phyloP scores from a whole-genome alignment of 2,329 filamentous ascomycete species.

The Cryphonectria nitschkei region DNA sequence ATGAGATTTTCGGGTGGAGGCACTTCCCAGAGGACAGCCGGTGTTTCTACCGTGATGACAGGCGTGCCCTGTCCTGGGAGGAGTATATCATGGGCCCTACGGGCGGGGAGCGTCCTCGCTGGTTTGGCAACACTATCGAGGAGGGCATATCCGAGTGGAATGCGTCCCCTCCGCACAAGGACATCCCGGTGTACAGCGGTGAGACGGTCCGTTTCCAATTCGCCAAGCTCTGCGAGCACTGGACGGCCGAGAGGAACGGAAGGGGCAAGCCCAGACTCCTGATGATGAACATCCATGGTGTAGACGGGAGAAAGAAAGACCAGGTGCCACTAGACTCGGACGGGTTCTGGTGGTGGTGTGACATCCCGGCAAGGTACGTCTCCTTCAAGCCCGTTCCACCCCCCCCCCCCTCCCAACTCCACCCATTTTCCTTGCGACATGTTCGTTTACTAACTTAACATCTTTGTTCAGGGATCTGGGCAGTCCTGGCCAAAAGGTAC shows the following conservation, averaged over 20 bases:
- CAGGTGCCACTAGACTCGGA: constrained; percentile 75
- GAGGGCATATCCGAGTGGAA: constrained; percentile 61
- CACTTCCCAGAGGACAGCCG: constrained; percentile 75
- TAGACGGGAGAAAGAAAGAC: constrained; percentile 69
- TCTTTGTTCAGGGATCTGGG: constrained; percentile 58
- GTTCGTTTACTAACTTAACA: constrained; percentile 2
- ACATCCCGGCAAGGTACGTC: constrained; percentile 59
- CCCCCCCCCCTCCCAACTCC: no score
- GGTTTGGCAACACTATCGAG: constrained; percentile 48
- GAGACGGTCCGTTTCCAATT: constrained; percentile 76
- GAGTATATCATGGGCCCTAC: constrained; percentile 74
- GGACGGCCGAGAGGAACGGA: constrained; percentile 72
- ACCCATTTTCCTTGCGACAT: background rate
- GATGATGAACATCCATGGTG: constrained; percentile 67
- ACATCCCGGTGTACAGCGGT: constrained; percentile 62
- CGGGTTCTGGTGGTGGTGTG: constrained; percentile 79
- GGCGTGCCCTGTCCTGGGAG: constrained; percentile 72
- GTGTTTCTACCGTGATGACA: constrained; percentile 77
- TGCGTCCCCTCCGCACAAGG: constrained; percentile 62
- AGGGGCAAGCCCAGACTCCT: constrained; percentile 71
- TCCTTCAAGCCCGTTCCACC: background rate
- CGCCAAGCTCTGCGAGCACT: constrained; percentile 78
- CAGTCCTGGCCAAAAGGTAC: constrained; percentile 68
- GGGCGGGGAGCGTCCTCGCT: constrained; percentile 50
- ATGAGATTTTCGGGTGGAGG: constrained; percentile 78